These are phyloP conservation scores for Podospora australis DNA, from an alignment of 495 filamentous ascomycete genomes.

Conservation along the genomic window DNA sequence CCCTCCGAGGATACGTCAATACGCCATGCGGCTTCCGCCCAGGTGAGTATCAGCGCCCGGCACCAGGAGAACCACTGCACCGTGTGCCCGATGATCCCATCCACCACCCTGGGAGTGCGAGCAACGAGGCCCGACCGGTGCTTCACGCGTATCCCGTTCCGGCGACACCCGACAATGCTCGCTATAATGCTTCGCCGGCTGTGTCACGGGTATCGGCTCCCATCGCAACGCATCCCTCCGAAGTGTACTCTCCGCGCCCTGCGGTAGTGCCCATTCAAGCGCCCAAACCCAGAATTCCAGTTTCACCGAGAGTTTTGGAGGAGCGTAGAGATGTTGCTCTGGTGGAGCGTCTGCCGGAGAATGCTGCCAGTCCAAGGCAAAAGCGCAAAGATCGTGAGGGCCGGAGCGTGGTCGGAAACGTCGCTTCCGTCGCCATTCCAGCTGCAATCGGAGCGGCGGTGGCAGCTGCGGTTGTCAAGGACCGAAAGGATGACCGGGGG, in stretches of 20 bases:
- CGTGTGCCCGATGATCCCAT: slow-evolving; percentile 16
- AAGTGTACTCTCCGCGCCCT: not conserved
- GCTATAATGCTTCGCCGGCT: slow-evolving; percentile 49
- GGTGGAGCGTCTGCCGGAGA: not conserved
- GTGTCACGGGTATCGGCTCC: slow-evolving; percentile 37
- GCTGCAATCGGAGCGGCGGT: slow-evolving; percentile 32
- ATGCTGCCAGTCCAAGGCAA: slow-evolving; percentile 1
- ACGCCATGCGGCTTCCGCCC: slow-evolving; percentile 44
- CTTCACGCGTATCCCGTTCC: slow-evolving; percentile 45
- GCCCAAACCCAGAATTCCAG: slow-evolving; percentile 36
- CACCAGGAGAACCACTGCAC: not conserved
- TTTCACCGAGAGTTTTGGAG: slow-evolving; percentile 38
- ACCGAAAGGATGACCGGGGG: slow-evolving; percentile 16
- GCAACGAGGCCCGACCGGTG: slow-evolving; percentile 28
- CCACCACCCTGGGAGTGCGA: slow-evolving; percentile 21
- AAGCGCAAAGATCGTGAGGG: slow-evolving; percentile 4
- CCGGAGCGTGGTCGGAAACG: slow-evolving; percentile 9
- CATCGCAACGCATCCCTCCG: not conserved
- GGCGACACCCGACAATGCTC: slow-evolving; percentile 54
- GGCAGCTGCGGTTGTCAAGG: slow-evolving; percentile 20
- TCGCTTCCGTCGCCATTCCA: slow-evolving; percentile 1
- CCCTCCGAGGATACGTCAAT: slow-evolving; percentile 43
- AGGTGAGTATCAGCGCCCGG: slow-evolving; percentile 17
- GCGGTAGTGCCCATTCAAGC: slow-evolving; percentile 37
- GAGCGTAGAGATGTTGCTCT: slow-evolving; percentile 18